phyloP scores from a whole-genome alignment of 169 alveolate species.

The Perkinsus olseni region DNA sequence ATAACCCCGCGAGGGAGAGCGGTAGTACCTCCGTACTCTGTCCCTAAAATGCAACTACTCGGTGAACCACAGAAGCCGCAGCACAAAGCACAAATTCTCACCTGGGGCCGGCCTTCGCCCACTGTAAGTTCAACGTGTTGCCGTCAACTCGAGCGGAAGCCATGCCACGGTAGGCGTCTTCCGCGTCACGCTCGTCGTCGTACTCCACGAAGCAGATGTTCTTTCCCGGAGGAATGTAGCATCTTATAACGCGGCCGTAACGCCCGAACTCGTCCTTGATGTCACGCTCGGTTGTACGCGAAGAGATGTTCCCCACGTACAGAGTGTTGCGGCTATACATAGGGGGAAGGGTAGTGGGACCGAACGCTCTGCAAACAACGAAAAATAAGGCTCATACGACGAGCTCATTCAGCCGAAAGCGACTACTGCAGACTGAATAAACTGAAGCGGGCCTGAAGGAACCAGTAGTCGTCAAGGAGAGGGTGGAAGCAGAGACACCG shows the following conservation, averaged over 20 bases:
- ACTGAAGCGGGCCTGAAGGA: neutral
- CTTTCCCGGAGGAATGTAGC: neutral
- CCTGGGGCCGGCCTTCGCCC: slow-evolving; percentile 1
- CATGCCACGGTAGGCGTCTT: neutral
- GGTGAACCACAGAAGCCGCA: neutral
- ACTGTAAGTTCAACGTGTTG: neutral
- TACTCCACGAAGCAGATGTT: neutral
- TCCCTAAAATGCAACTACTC: neutral
- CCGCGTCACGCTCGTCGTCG: neutral
- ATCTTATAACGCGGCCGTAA: neutral
- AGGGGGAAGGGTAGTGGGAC: neutral
- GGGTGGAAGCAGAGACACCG: neutral
- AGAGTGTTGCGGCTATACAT: slow-evolving; percentile 3
- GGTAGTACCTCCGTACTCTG: neutral
- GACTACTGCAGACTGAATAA: neutral
- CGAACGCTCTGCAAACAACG: neutral
- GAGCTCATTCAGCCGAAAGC: neutral
- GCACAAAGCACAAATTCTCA: neutral
- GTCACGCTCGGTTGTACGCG: neutral
- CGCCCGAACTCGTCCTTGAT: slow-evolving; percentile 1
- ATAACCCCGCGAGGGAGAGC: neutral
- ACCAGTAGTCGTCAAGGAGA: neutral
- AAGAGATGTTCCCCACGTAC: slow-evolving; percentile 3
- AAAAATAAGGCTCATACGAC: neutral
- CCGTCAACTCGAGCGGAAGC: neutral